Evolutionary conservation across 2,329 filamentous ascomycete genomes (phyloP).

Genomic region (Nemania diffusa): DNA sequence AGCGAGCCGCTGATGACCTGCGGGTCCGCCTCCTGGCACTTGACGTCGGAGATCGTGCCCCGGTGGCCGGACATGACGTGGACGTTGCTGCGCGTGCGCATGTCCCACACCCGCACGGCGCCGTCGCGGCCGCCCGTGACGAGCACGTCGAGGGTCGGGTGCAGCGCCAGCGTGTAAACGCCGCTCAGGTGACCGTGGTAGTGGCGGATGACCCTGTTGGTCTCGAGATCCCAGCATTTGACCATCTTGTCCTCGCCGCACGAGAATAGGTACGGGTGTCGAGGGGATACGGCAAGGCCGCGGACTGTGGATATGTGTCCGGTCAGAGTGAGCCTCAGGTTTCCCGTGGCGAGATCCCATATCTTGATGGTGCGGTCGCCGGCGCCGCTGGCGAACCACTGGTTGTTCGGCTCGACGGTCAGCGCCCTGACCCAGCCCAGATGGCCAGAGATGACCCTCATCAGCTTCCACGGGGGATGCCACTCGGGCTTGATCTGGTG

Average conservation of each 20-base stretch:
- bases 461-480: conserved; percentile 98
- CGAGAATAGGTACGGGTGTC: conserved; percentile 96
- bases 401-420: conserved; percentile 93
- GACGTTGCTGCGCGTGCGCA: conserved; percentile 95
- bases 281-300: conserved; percentile 88
- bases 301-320: conserved; percentile 92
- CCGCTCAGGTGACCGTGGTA: conserved; percentile 97
- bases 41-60: conserved; percentile 86
- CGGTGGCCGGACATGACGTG: conserved; percentile 94
- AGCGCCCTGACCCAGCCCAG: conserved; percentile 92
- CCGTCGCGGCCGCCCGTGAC: conserved; percentile 96
- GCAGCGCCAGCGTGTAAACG: conserved; percentile 92
- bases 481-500: conserved; percentile 81
- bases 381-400: conserved; percentile 96
- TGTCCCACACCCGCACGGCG: conserved; percentile 96
- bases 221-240: conserved; percentile 99
- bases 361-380: conserved; percentile 98
- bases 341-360: conserved; percentile 92
- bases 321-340: conserved; percentile 85
- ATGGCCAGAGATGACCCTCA: conserved; percentile 96
- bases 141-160: conserved; percentile 92
- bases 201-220: conserved; percentile 98
- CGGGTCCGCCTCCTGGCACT: conserved; percentile 95
- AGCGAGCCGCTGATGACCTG: conserved; percentile 95
- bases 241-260: conserved; percentile 99